These are phyloP conservation scores for Solanum sitiens DNA, from an alignment of 257 asterid species.

Conservation along the genomic window DNA sequence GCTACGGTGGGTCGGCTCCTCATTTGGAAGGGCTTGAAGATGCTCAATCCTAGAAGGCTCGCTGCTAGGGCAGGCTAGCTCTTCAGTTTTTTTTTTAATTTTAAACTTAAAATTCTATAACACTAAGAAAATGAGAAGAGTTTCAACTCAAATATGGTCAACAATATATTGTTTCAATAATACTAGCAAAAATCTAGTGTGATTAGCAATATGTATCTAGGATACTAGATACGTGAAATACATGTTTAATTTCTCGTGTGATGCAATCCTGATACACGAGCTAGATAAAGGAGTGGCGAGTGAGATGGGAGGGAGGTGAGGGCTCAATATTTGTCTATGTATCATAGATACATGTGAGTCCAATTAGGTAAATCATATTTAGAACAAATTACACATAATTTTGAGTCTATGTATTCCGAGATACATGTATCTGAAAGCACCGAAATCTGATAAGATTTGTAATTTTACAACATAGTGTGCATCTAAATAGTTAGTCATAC, in stretches of 20 bases:
- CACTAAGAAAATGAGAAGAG: too few species aligned
- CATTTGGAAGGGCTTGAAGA: too few species aligned
- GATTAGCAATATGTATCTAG: neutral
- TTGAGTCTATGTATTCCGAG: neutral
- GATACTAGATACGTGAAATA: neutral
- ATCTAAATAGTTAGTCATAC: neutral
- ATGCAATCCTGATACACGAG: neutral
- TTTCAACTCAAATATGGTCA: neutral
- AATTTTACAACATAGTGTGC: neutral
- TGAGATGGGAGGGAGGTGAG: neutral
- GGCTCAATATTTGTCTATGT: neutral
- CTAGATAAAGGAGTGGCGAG: neutral
- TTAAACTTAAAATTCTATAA: too few species aligned
- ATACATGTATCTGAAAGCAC: neutral
- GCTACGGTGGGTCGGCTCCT: too few species aligned
- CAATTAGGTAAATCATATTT: too few species aligned
- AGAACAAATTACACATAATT: neutral
- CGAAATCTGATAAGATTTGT: neutral
- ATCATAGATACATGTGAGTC: neutral
- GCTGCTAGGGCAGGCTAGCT: too few species aligned
- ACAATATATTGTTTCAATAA: neutral
- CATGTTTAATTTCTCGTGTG: neutral
- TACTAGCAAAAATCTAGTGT: neutral
- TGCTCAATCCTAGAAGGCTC: too few species aligned
- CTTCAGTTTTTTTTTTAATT: too few species aligned